Evolutionary conservation across 441 rosid species (phyloP), one percentile per base, ranked within the genome.

Genomic region (Gossypium trilobum): DNA sequence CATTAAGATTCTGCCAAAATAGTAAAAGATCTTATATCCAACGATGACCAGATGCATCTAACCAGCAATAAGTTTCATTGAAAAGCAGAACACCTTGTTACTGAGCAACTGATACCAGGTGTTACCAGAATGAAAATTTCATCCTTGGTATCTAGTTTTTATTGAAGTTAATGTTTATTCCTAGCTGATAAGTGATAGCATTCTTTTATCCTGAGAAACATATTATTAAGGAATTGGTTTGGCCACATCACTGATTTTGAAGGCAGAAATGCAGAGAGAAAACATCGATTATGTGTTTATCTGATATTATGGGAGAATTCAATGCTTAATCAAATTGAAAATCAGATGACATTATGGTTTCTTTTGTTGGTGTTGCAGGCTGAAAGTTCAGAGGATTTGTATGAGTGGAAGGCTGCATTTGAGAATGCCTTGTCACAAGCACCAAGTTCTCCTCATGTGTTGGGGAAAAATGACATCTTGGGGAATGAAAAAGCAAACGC

Each of bases 401-500:
- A 86, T 51, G 97, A 88, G 68, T 95, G 99, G 99, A 95, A 89
- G 83, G 71, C 77, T 79, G 97, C 98, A 63, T 88, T 95, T 68
- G 98, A 95, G 82, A 83, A 77, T 78, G 99, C 98, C 76, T 82
- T 95, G 76, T 80, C 93, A 44, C 90, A 86, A 84, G 97, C 99
- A 80, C 97, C 99, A 1, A 86, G 75, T 79, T 81, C 97, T 70
- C 79, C 87, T 55, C 87, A 84, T 80, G 89, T 78, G 64, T 82
- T 85, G 88, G 91, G 94, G 75, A 91, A 91, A 81, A 93, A 93
- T 83, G 96, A 96, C 70, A 82, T 91, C 69, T 79, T 89, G 25
- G 88, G 79, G 82, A 89, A 87, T 71, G 95, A 87, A 66, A 89
- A 87, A 78, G 78, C 82, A 65, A 91, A 90, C 29, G 75, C 84